These are phyloP conservation scores for Erodium texanum DNA, from an alignment of 441 rosid genomes.

Conservation along the genomic window DNA sequence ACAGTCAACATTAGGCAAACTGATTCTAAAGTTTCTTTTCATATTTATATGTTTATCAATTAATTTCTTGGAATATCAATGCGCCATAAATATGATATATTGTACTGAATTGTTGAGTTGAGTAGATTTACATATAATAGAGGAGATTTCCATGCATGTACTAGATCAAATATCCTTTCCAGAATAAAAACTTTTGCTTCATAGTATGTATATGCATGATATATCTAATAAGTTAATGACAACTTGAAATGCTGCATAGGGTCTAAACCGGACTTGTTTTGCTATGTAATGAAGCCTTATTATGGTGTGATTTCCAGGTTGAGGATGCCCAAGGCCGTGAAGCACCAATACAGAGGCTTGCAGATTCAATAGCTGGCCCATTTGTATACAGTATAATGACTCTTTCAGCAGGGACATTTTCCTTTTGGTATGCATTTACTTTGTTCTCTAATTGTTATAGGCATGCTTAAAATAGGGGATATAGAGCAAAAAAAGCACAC, in stretches of 20 bases:
- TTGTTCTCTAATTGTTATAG: not conserved
- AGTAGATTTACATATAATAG: not conserved
- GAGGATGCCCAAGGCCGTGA: conserved; percentile 95
- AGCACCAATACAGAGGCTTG: conserved; percentile 90
- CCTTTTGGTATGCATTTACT: conserved; percentile 55
- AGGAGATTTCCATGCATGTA: not conserved
- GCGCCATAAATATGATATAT: not conserved
- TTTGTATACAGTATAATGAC: conserved; percentile 80
- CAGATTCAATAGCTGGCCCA: conserved; percentile 92
- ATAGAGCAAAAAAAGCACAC: not conserved
- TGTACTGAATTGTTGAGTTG: not conserved
- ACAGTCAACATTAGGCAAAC: no score
- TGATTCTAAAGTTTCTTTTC: not conserved
- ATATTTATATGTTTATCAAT: not conserved
- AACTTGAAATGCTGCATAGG: not conserved
- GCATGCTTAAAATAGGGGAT: conserved; percentile 9
- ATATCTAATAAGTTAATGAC: not conserved
- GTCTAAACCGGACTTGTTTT: conserved; percentile 9
- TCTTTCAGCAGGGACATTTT: conserved; percentile 78
- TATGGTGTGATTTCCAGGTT: conserved; percentile 42
- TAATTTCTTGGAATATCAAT: not conserved
- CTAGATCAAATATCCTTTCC: not conserved
- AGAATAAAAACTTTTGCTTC: not conserved
- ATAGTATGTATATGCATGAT: not conserved
- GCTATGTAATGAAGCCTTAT: not conserved